Base-by-base conservation (phyloP, 208 protist genomes). In the Lotmaria passim region DNA sequence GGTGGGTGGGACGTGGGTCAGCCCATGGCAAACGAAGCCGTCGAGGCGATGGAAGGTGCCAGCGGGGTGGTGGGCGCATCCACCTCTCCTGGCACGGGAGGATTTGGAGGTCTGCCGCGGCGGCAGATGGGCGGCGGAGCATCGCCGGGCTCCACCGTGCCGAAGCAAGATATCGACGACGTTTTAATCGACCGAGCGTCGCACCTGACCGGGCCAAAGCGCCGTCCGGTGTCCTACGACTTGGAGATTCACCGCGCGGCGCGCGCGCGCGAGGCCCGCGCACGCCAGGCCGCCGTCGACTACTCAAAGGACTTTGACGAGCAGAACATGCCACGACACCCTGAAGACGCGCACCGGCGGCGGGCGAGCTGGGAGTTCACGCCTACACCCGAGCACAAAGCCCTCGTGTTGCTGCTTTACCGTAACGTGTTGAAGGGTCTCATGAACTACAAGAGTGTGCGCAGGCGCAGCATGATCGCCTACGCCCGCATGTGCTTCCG, bases 401-500 rank as follows among this genome's bases (percentile, higher is more conserved):
- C 84, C 6, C 85, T 96, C 44, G 89, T 94, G 21, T 62, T 93
- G 50, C 69, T 93, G 51, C 78, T 93, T 15, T 95, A 93, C 64
- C 85, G 92, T 19, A 89, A 95, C 59, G 81, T 93, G 30, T 46
- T 95, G 38, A 95, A 97, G 46, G 86, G 86, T 1, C 69, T 94
- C 12, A 81, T 93, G 67, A 52, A 93, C 62, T 93, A 83, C 61
- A 91, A 92, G 71, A 91, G 81, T 55, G 79, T 94, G 36, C 87
- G 87, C 6, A 77, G 79, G 5, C 86, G 87, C 41, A 93, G 89
- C 63, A 76, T 96, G 59, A 91, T 93, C 74, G 88, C 88, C 26
- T 96, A 96, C 79, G 83, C 86, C 23, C 83, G 91, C 7, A 77
- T 94, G 68, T 69, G 65, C 55, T 93, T 96, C 55, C 86, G 91